phyloP scores from a whole-genome alignment of 1,284 basidiomycete species.

The Ganoderma leucocontextum region DNA sequence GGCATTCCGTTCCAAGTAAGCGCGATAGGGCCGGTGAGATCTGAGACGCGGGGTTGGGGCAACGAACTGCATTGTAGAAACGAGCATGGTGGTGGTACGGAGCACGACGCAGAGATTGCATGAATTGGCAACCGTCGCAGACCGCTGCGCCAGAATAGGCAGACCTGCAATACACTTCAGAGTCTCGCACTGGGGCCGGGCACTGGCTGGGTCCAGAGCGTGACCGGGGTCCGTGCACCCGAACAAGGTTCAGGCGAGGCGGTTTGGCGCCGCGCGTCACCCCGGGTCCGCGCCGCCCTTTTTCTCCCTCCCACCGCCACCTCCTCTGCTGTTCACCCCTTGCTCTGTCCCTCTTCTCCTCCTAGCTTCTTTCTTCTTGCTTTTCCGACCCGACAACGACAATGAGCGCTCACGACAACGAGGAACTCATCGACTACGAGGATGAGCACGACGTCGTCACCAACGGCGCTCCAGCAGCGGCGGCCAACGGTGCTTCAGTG shows the following conservation, averaged over 20 bases:
- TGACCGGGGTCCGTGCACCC: constrained; percentile 34
- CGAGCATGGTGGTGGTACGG: not conserved
- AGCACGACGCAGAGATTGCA: not conserved
- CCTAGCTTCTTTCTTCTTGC: constrained; percentile 37
- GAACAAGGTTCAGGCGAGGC: constrained; percentile 33
- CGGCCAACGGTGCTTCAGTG: constrained; percentile 58
- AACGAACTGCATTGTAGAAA: not conserved
- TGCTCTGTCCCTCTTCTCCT: constrained; percentile 31
- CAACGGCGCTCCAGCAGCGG: constrained; percentile 59
- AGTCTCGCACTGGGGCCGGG: not conserved
- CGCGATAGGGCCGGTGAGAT: not conserved
- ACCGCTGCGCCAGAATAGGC: not conserved
- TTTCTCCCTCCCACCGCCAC: constrained; percentile 47
- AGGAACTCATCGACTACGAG: constrained; percentile 93
- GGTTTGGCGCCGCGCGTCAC: constrained; percentile 38
- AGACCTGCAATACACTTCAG: not conserved
- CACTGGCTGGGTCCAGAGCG: constrained; percentile 7
- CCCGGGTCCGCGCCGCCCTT: constrained; percentile 37
- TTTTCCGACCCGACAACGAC: constrained; percentile 30
- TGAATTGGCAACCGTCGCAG: constrained; percentile 5
- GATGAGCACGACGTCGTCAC: constrained; percentile 90
- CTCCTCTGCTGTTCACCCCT: constrained; percentile 33
- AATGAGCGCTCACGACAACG: constrained; percentile 84
- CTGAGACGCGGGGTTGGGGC: not conserved
- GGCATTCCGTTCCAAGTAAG: not conserved